Evolutionary conservation across 768 basidiomycete species (phyloP), one percentile per base, ranked within the genome.

Genomic region (Coprinopsis strossmayeri): DNA sequence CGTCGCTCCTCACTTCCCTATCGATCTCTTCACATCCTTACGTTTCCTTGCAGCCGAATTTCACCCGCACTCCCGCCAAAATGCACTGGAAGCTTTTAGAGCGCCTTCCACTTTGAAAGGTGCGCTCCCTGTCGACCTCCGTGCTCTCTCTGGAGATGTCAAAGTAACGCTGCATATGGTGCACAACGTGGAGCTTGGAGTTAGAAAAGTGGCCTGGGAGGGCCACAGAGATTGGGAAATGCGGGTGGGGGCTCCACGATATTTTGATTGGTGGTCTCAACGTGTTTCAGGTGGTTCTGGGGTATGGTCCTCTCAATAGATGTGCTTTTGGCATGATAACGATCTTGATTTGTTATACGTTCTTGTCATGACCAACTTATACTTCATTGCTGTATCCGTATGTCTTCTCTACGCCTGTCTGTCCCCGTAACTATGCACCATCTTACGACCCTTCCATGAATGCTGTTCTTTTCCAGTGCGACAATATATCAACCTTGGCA

Each of bases 161-260:
- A 21, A 34, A 3, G 35, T 50, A 12, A 44, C 34, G 18, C 42
- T 50, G 17, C 41, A 44, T 28, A 17, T 45, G 41, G 42, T 44
- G 11, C 23, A 50, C 35, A 23, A 20, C 4, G 40, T 34, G 10
- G 49, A 50, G 21, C 12, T 42, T 26, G 49, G 49, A 2, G 24
- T 42, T 3, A 42, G 52, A 56, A 57, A 43, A 55, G 17, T 42
- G 21, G 20, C 25, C 17, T 18, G 40, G 23, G 40, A 42, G 21
- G 40, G 23, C 37, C 9, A 9, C 3, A 23, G 40, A 12, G 20
- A 26, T 4, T 42, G 40, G 40, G 5, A 5, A 9, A 25, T 42
- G 23, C 21, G 23, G 23, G 40, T 25, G 3, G 40, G 40, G 4
- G 21, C 40, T 5, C 23, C 23, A 25, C 21, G 18, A 9, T 17